phyloP scores from a whole-genome alignment of 176 grass and related monocot genomes.

The Juncus inflexus region DNA sequence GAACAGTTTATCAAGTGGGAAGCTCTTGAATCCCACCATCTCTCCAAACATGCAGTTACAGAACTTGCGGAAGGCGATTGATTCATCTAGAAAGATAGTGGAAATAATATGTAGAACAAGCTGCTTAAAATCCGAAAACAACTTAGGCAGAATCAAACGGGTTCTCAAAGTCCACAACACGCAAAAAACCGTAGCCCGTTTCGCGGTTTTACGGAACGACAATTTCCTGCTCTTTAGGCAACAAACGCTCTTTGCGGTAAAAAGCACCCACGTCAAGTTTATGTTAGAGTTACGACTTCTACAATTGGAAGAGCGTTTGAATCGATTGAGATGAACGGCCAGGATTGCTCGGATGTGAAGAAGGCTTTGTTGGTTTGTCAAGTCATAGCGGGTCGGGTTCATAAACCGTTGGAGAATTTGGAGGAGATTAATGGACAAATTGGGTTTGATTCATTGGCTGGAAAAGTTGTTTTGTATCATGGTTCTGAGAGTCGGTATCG shows the following conservation, averaged over 20 bases:
- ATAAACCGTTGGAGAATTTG: slow-evolving; percentile 79
- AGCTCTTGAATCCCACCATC: slow-evolving; percentile 79
- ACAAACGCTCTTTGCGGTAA: too few relatives aligned
- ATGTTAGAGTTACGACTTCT: slow-evolving; percentile 65
- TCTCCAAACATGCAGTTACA: slow-evolving; percentile 92
- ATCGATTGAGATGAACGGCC: slow-evolving; percentile 30
- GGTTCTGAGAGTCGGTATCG: too few relatives aligned
- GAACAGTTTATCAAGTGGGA: slow-evolving; percentile 77
- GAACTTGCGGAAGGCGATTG: slow-evolving; percentile 90
- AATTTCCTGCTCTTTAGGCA: slow-evolving; percentile 49
- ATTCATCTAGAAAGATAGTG: slow-evolving; percentile 93
- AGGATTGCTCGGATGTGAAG: slow-evolving; percentile 26
- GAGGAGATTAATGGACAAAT: slow-evolving; percentile 61
- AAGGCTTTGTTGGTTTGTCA: slow-evolving; percentile 82
- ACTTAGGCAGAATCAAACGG: slow-evolving; percentile 64
- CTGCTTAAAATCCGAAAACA: slow-evolving; percentile 81
- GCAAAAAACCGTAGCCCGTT: slow-evolving; percentile 72
- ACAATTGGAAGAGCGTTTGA: slow-evolving; percentile 76
- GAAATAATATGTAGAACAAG: slow-evolving; percentile 96
- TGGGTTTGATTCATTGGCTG: slow-evolving; percentile 83
- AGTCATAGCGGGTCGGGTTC: slow-evolving; percentile 85
- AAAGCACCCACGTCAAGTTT: too few relatives aligned
- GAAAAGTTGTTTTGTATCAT: slow-evolving; percentile 80
- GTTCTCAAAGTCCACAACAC: slow-evolving; percentile 99
- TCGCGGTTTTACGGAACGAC: slow-evolving; percentile 89